Evolutionary conservation across 1,284 basidiomycete species (phyloP).

Genomic region (Earliella scabrosa): DNA sequence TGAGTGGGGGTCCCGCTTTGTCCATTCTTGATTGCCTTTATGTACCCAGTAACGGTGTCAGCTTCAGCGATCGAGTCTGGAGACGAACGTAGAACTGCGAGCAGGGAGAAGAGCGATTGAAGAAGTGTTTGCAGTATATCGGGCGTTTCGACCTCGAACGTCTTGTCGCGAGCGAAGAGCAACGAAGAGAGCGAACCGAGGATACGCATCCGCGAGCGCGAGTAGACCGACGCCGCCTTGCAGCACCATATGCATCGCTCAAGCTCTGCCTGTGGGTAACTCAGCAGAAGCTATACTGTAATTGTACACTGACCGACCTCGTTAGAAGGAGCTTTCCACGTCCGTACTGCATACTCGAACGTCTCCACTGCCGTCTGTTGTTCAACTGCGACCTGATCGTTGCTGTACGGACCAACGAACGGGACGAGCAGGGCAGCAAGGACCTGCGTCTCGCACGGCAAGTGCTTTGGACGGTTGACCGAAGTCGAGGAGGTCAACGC

Average conservation of each 20-base stretch:
- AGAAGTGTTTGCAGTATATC: conserved; percentile 55
- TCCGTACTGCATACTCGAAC: conserved; percentile 58
- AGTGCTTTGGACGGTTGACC: conserved; percentile 32
- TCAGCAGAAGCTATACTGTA: no score
- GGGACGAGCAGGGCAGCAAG: conserved; percentile 60
- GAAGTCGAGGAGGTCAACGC: conserved; percentile 39
- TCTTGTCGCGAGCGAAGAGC: conserved; percentile 49
- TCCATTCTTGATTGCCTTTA: conserved; percentile 34
- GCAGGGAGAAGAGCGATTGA: conserved; percentile 55
- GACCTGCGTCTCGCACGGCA: conserved; percentile 63
- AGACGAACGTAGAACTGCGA: conserved; percentile 39
- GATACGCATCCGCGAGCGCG: conserved; percentile 49
- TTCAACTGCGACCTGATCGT: conserved; percentile 49
- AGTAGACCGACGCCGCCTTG: conserved; percentile 52
- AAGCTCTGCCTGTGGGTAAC: conserved; percentile 54
- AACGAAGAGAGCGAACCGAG: conserved; percentile 53
- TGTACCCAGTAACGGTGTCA: conserved; percentile 34
- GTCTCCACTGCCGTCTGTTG: conserved; percentile 59
- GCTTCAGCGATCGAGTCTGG: conserved; percentile 28
- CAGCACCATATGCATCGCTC: conserved; percentile 72
- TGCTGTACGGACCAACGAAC: conserved; percentile 48
- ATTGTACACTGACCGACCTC: conserved; percentile 39
- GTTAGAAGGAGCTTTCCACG: conserved; percentile 57
- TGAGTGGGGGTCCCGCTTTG: conserved; percentile 35
- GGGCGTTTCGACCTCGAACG: conserved; percentile 47